phyloP scores from a whole-genome alignment of 306 rosid genomes.

The Benincasa hispida region DNA sequence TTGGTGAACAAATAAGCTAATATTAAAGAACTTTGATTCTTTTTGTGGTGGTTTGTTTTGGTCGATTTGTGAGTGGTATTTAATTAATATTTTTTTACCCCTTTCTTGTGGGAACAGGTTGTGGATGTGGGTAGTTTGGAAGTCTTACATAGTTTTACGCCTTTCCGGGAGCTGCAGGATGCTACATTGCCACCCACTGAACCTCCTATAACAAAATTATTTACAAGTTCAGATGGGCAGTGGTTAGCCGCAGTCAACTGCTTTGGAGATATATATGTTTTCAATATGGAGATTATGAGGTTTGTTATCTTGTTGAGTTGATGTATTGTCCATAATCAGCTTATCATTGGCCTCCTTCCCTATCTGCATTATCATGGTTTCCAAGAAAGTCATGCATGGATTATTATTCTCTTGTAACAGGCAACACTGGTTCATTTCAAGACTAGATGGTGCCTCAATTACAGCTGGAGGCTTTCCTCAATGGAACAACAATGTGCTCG shows the following conservation, averaged over 20 bases:
- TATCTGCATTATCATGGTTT: not conserved
- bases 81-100: not conserved
- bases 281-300: constrained; percentile 79
- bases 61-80: not conserved
- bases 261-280: constrained; percentile 83
- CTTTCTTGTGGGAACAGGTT: constrained; percentile 38
- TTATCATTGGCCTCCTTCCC: not conserved
- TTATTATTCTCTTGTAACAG: constrained; percentile 28
- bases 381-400: not conserved
- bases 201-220: constrained; percentile 90
- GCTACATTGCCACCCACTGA: constrained; percentile 50
- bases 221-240: constrained; percentile 84
- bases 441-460: constrained; percentile 85
- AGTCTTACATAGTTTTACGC: constrained; percentile 60
- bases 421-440: constrained; percentile 93
- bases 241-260: constrained; percentile 98
- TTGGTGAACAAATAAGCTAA: not conserved
- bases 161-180: constrained; percentile 40
- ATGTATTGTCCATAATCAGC: not conserved
- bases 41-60: not conserved
- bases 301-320: constrained; percentile 7
- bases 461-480: constrained; percentile 93
- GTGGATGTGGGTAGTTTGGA: constrained; percentile 42
- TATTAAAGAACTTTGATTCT: not conserved
- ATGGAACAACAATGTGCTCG: constrained; percentile 48